Evolutionary conservation across 2,329 filamentous ascomycete species (phyloP), one percentile per base, ranked within the genome.

Genomic region (Aspergillus sp.): DNA sequence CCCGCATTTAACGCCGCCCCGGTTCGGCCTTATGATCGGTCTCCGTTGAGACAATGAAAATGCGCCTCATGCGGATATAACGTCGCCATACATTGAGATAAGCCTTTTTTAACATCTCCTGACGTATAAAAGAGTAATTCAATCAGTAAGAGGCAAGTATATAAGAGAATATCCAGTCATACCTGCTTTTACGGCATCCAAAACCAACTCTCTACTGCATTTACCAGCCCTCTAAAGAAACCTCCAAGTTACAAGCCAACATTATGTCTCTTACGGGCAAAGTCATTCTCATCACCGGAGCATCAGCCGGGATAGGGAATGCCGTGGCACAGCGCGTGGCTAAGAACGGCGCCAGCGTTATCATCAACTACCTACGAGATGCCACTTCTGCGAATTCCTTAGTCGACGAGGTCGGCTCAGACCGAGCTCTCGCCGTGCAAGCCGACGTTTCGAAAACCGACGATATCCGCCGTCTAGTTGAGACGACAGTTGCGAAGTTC

Each of bases 281-380:
- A 62, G 71, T 77, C 47, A 70, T 73, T 54, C 62, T 80, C 49
- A 72, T 80, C 50, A 80, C 77, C 9, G 77, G 78, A 45, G 74
- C 72, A 6, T 74, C 73, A 18, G 73, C 73, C 54, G 77, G 76
- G 52, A 80, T 80, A 54, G 77, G 78, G 54, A 70, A 69, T 51
- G 73, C 75, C 18, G 74, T 71, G 4, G 76, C 77, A 10, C 68
- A 74, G 16, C 68, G 68, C 4, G 73, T 81, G 6, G 74, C 73
- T 12, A 63, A 65, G 24, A 68, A 74, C 24, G 80, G 81, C 18
- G 80, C 79, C 31, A 77, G 72, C 51, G 70, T 83, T 7, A 78
- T 78, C 4, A 72, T 83, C 62, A 81, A 80, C 80, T 90, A 90
- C 75, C 78, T 82, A 57, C 82, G 82, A 54, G 84, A 85, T 66